Conservation (phyloP, 768 basidiomycete species). For the Termitomyces sp. region DNA sequence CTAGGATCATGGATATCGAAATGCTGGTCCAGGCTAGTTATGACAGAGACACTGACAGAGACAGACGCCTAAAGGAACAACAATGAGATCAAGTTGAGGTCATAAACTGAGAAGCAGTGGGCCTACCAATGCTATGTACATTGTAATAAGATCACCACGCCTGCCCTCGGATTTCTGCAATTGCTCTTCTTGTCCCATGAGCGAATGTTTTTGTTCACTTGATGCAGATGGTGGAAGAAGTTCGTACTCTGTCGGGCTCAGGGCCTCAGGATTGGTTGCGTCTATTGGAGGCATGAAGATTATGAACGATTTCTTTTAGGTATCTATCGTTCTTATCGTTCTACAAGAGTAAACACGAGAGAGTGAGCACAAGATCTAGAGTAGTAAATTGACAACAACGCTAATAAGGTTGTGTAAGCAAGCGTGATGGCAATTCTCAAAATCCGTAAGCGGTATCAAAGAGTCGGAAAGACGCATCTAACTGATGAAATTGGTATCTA, state of each 20-base stretch:
- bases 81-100: background rate
- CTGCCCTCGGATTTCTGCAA: conserved; percentile 31
- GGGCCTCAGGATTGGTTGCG: background rate
- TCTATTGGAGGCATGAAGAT: background rate
- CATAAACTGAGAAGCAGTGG: background rate
- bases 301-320: background rate
- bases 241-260: conserved; percentile 18
- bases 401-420: background rate
- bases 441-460: background rate
- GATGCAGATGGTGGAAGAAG: conserved; percentile 18
- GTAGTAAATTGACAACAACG: too few species aligned
- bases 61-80: background rate
- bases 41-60: background rate
- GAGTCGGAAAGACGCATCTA: background rate
- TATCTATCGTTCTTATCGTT: background rate
- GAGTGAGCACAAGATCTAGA: too few species aligned
- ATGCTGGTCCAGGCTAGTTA: background rate
- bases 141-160: conserved; percentile 29
- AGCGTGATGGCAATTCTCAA: background rate
- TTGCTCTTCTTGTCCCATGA: conserved; percentile 25
- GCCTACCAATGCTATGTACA: conserved; percentile 33
- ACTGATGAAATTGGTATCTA: background rate
- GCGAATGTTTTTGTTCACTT: conserved; percentile 8
- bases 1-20: background rate
- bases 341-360: background rate